These are phyloP conservation scores for Oldenlandia corymbosa DNA, from an alignment of 257 asterid species.

Conservation along the genomic window DNA sequence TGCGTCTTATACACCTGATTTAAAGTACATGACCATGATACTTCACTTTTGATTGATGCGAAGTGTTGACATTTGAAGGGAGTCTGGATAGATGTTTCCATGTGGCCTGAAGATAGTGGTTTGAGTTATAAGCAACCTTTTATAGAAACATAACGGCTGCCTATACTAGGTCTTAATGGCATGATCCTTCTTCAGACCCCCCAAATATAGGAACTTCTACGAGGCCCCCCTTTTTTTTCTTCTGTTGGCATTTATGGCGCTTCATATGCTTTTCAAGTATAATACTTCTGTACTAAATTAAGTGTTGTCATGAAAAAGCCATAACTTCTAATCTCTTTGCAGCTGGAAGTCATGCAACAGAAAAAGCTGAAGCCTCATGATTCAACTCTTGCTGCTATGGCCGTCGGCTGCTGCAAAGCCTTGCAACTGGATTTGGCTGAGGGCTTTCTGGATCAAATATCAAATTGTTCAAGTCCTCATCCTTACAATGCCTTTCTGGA, in stretches of 20 bases:
- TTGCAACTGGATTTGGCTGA: constrained; percentile 74
- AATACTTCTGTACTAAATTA: not conserved
- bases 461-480: constrained; percentile 29
- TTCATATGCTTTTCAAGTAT: not conserved
- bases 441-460: constrained; percentile 49
- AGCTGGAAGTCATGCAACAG: constrained; percentile 69
- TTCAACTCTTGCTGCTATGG: constrained; percentile 66
- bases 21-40: too few species aligned
- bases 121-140: too few species aligned
- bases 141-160: too few species aligned
- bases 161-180: too few species aligned
- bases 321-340: constrained; percentile 34
- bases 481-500: constrained; percentile 63
- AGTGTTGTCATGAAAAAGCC: not conserved
- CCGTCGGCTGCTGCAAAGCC: constrained; percentile 70
- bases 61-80: too few species aligned
- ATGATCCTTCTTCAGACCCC: too few species aligned
- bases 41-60: too few species aligned
- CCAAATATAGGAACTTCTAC: too few species aligned
- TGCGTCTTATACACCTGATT: not conserved
- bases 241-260: not conserved
- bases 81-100: too few species aligned
- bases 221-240: not conserved
- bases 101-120: too few species aligned
- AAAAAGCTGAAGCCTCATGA: constrained; percentile 62